Evolutionary conservation across 75 land plant species (phyloP), one percentile per base, ranked within the genome.

Genomic region (Azolla pinnata): DNA sequence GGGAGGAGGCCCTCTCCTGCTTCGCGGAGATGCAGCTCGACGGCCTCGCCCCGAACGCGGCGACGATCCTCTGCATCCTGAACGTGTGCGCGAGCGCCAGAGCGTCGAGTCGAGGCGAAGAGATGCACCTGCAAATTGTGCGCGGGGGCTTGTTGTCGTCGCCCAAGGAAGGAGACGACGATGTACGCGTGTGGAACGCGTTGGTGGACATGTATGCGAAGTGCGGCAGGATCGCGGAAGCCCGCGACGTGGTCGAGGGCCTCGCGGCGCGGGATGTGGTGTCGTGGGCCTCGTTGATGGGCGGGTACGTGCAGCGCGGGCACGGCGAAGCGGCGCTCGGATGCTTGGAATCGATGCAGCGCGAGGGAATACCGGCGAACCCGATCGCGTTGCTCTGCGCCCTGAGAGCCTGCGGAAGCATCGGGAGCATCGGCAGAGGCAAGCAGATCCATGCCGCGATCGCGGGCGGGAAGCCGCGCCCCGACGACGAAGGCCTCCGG

Each of bases 141-240:
- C 57, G 27, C 4, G 16, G 24, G 24, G 24, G 24, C 8, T 9
- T 54, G 49, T 17, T 46, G 49, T n/a, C n/a, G n/a, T n/a, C n/a
- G n/a, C n/a, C n/a, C 14, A 64, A 82, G 71, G 74, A 64, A 48
- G 76, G 72, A 25, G 72, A 83, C 25, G 48, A 76, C 24, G 73
- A 66, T 31, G 69, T 72, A 29, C 81, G 79, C 17, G 79, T 85
- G 69, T 70, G 65, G 8, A 77, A 81, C 69, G 74, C 78, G 33
- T 77, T 87, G 2, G 71, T 87, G 51, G 82, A 78, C 40, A 77
- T 82, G 83, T 88, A 88, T 66, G 64, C 79, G 1, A 84, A 85
- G 59, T 81, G 79, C 49, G 88, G 85, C 10, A 52, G 55, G 0
- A 48, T 84, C 38, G 31, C 48, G 7, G 57, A 61, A 49, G 78